phyloP scores from a whole-genome alignment of 305 asterid species.

The Fraxinus ornus region DNA sequence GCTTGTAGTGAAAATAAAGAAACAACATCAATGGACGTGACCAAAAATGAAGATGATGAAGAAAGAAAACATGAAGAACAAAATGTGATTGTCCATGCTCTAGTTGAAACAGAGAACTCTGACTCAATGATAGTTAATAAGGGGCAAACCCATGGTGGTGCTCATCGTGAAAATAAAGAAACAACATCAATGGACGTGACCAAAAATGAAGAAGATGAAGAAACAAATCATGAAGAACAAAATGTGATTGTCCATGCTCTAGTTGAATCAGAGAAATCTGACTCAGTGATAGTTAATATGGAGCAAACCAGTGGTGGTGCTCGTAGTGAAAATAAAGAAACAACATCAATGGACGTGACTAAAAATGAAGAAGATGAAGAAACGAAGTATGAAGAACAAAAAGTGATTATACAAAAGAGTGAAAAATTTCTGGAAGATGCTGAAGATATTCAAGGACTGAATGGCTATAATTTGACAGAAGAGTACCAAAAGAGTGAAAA shows the following conservation, averaged over 20 bases:
- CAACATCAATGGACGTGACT: constrained; percentile 16
- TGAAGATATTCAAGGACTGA: neutral
- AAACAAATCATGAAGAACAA: constrained; percentile 10
- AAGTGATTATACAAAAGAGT: neutral
- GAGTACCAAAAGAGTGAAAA: neutral
- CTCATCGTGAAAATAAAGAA: constrained; percentile 20
- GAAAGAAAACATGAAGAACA: constrained; percentile 18
- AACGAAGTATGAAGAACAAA: constrained; percentile 10
- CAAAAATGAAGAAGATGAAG: constrained; percentile 14
- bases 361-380: constrained; percentile 14
- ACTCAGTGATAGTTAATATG: constrained; percentile 10
- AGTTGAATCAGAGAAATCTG: constrained; percentile 24
- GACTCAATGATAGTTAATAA: constrained; percentile 13
- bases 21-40: constrained; percentile 17
- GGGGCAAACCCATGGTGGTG: constrained; percentile 23
- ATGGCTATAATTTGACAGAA: neutral
- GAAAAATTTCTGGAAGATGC: neutral
- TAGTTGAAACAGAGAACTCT: constrained; percentile 22
- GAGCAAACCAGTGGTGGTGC: constrained; percentile 23
- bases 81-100: constrained; percentile 10
- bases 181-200: constrained; percentile 18
- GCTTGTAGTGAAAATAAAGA: constrained; percentile 21
- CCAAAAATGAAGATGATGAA: constrained; percentile 5
- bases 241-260: constrained; percentile 5
- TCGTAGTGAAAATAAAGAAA: constrained; percentile 21